Conservation (phyloP, 1,284 basidiomycete genomes). For the Puccinia brachypodii region DNA sequence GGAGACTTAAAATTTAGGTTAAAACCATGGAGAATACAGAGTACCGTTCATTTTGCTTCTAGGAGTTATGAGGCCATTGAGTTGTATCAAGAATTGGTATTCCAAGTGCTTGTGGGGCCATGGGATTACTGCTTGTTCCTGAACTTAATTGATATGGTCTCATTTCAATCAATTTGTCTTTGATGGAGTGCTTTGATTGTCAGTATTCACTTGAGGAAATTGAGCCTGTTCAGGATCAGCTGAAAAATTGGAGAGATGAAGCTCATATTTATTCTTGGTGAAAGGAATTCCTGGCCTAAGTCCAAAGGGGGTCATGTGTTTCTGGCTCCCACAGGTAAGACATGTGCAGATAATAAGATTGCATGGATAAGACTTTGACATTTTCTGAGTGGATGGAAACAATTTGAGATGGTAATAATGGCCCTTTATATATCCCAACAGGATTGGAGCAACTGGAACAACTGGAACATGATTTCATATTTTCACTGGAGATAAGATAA, state of each 20-base stretch:
- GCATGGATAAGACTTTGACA: background rate
- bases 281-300: background rate
- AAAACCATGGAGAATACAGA: constrained; percentile 9
- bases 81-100: background rate
- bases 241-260: background rate
- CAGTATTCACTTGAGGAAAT: background rate
- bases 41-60: constrained; percentile 14
- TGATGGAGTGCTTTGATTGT: background rate
- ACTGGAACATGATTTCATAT: no score
- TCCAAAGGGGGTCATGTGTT: constrained; percentile 5
- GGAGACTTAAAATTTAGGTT: background rate
- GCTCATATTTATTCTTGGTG: background rate
- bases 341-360: constrained; percentile 7
- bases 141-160: background rate
- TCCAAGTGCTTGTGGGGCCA: background rate
- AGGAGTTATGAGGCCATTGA: background rate
- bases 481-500: no score
- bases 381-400: background rate
- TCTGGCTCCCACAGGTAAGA: background rate
- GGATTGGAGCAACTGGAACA: no score
- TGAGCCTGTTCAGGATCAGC: background rate
- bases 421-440: background rate
- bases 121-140: background rate
- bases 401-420: background rate
- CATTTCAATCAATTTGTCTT: background rate